phyloP scores from a whole-genome alignment of 208 protist species.

The Trypanosoma boissoni region DNA sequence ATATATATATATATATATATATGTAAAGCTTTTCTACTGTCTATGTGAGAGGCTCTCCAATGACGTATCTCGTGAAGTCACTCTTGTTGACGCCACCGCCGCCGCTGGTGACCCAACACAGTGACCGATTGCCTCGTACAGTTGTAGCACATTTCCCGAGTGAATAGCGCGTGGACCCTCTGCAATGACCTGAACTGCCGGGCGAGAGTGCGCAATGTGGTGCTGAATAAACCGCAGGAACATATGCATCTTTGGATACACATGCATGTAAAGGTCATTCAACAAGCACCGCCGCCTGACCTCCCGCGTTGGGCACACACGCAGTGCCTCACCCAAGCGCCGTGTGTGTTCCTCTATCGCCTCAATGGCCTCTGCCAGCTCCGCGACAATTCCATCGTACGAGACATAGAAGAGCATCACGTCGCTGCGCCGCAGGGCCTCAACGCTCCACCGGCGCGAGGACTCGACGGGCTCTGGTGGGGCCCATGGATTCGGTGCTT shows the following conservation, averaged over 20 bases:
- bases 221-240: constrained; percentile 56
- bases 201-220: constrained; percentile 33
- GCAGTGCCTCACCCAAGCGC: constrained; percentile 41
- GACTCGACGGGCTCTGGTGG: constrained; percentile 17
- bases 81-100: too few relatives aligned
- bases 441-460: constrained; percentile 37
- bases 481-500: constrained; percentile 45
- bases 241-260: constrained; percentile 66
- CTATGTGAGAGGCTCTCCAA: not conserved
- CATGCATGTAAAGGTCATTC: constrained; percentile 68
- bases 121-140: constrained; percentile 53
- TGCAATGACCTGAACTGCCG: constrained; percentile 45
- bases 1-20: constrained; percentile 1
- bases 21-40: not conserved
- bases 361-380: constrained; percentile 38
- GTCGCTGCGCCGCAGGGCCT: constrained; percentile 46
- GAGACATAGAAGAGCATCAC: constrained; percentile 49
- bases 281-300: constrained; percentile 45
- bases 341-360: constrained; percentile 53
- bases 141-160: constrained; percentile 59
- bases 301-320: constrained; percentile 43
- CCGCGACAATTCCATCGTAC: constrained; percentile 37
- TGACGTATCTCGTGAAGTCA: not conserved
- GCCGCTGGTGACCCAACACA: too few relatives aligned
- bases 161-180: constrained; percentile 36